Evolutionary conservation across 495 filamentous ascomycete species (phyloP).

Genomic region (Penicillium herquei): DNA sequence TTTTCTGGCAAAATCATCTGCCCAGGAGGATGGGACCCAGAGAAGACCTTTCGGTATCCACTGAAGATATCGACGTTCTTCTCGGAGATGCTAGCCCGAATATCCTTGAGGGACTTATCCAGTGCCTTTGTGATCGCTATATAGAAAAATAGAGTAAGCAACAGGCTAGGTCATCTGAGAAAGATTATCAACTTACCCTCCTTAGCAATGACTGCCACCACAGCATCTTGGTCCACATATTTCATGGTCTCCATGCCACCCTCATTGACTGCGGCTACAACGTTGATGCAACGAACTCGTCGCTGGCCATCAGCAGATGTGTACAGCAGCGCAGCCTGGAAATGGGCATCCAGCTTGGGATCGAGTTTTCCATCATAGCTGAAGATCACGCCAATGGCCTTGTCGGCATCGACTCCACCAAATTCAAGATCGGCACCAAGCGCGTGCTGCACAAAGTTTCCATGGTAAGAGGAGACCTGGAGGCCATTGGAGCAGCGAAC

Average conservation of each 20-base stretch:
- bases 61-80: constrained; percentile 94
- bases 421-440: constrained; percentile 96
- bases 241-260: constrained; percentile 80
- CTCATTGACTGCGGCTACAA: constrained; percentile 88
- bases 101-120: constrained; percentile 80
- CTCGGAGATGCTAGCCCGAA: constrained; percentile 79
- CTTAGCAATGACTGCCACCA: constrained; percentile 83
- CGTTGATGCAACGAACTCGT: constrained; percentile 87
- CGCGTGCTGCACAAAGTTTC: constrained; percentile 93
- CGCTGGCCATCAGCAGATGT: constrained; percentile 89
- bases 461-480: constrained; percentile 89
- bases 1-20: constrained; percentile 95
- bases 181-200: constrained; percentile 53
- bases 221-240: constrained; percentile 92
- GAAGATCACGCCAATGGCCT: constrained; percentile 88
- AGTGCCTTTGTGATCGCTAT: constrained; percentile 74
- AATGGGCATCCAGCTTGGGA: constrained; percentile 93
- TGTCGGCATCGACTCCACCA: constrained; percentile 88
- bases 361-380: constrained; percentile 97
- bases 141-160: background rate
- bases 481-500: constrained; percentile 96
- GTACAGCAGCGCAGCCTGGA: constrained; percentile 92
- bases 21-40: constrained; percentile 81
- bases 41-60: constrained; percentile 87
- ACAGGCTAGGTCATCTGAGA: background rate